phyloP scores from a whole-genome alignment of 176 grass and related monocot species.

The Aegilops sharonensis region DNA sequence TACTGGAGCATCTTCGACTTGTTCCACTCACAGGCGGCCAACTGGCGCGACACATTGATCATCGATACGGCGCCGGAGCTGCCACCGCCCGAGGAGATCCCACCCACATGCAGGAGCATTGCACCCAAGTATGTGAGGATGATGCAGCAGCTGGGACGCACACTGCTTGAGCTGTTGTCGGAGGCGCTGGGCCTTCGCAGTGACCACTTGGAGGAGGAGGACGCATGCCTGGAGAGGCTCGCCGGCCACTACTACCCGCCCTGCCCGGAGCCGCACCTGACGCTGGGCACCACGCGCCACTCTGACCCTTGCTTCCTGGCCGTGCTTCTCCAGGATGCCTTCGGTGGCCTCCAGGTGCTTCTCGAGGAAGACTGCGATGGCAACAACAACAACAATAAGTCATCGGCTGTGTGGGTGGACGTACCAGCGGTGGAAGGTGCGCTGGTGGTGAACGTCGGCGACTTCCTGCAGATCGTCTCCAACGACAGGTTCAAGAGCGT shows the following conservation, averaged over 20 bases:
- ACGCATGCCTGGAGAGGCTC: neutral
- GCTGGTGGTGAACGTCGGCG: constrained; percentile 52
- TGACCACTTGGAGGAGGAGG: neutral
- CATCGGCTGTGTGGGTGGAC: neutral
- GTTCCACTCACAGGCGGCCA: neutral
- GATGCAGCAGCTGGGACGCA: too few species aligned
- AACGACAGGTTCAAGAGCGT: too few species aligned
- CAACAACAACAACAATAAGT: neutral
- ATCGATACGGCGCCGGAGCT: neutral
- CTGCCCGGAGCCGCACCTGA: neutral
- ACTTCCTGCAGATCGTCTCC: constrained; percentile 40
- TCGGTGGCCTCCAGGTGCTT: constrained; percentile 51
- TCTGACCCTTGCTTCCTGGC: neutral
- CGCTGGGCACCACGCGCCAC: neutral
- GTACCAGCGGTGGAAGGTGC: constrained; percentile 37
- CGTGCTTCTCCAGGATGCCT: constrained; percentile 26
- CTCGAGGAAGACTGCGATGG: neutral
- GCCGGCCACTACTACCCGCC: neutral
- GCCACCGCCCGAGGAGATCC: too few species aligned
- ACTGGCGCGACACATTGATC: neutral
- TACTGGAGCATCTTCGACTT: constrained; percentile 1
- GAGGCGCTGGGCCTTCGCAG: too few species aligned
- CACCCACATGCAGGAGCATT: too few species aligned
- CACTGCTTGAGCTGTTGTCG: too few species aligned
- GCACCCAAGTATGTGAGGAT: too few species aligned